Evolutionary conservation across 2,329 filamentous ascomycete genomes (phyloP).

Genomic region (Monilinia polystroma): DNA sequence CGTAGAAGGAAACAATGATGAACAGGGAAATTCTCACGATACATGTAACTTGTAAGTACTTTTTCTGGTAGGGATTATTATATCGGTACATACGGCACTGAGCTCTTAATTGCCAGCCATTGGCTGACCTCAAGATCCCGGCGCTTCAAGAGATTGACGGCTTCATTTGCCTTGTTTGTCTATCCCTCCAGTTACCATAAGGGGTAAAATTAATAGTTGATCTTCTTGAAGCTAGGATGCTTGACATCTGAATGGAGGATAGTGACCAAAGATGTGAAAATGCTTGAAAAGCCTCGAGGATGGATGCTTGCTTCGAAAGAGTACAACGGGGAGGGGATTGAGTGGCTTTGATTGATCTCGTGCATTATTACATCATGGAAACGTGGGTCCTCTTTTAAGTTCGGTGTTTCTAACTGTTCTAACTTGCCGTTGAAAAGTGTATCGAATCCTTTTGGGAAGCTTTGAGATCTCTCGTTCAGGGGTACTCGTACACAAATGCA

Average conservation of each 20-base stretch:
- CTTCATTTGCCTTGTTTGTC: conserved; percentile 1
- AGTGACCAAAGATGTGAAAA: neutral
- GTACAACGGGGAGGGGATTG: neutral
- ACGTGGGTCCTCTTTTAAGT: conserved; percentile 7
- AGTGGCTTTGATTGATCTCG: neutral
- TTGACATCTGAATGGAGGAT: neutral
- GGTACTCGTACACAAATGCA: conserved; percentile 10
- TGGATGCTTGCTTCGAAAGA: conserved; percentile 3
- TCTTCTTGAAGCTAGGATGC: neutral
- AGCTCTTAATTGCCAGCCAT: neutral
- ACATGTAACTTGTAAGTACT: neutral
- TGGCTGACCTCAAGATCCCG: conserved; percentile 3
- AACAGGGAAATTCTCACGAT: conserved; percentile 18
- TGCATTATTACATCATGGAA: conserved; percentile 17
- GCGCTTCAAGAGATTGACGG: conserved; percentile 16
- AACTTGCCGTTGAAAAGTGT: neutral
- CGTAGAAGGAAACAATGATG: conserved; percentile 4
- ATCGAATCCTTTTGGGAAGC: neutral
- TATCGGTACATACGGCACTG: conserved; percentile 5
- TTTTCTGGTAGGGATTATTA: neutral
- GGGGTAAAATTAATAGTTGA: neutral
- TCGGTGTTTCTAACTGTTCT: conserved; percentile 3
- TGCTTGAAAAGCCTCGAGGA: conserved; percentile 4
- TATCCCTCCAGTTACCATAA: neutral
- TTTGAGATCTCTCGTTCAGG: conserved; percentile 13